Conservation (phyloP, 176 grass and related monocot genomes). For the Ampelocalamus luodianensis region DNA sequence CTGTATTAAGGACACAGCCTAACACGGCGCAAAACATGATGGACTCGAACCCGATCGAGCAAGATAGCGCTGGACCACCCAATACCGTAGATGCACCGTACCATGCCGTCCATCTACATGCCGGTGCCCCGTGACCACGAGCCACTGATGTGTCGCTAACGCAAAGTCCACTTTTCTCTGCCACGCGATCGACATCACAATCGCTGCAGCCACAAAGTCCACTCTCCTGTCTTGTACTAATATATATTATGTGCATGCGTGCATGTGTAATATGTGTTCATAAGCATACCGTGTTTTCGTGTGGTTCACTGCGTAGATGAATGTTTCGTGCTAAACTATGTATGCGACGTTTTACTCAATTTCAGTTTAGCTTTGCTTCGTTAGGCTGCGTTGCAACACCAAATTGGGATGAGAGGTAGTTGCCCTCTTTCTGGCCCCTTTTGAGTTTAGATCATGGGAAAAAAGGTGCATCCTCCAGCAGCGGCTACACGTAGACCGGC, state of each 20-base stretch:
- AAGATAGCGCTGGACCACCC: not conserved
- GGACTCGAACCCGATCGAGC: not conserved
- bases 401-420: not conserved
- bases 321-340: not conserved
- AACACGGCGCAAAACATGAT: no score
- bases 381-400: no score
- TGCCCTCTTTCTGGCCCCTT: not conserved
- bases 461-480: not conserved
- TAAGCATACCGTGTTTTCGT: not conserved
- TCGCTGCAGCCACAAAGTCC: not conserved
- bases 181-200: not conserved
- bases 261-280: not conserved
- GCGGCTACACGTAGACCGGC: conserved; percentile 12
- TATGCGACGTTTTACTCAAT: no score
- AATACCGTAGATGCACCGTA: not conserved
- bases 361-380: not conserved
- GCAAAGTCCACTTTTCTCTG: conserved; percentile 16
- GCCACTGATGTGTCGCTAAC: not conserved
- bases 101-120: not conserved
- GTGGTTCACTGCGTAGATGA: not conserved
- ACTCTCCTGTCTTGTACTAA: not conserved
- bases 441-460: not conserved
- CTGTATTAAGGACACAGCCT: no score
- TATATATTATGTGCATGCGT: not conserved
- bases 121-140: not conserved